These are phyloP conservation scores for Cornus florida DNA, from an alignment of 148 eudicot genomes.

Conservation along the genomic window DNA sequence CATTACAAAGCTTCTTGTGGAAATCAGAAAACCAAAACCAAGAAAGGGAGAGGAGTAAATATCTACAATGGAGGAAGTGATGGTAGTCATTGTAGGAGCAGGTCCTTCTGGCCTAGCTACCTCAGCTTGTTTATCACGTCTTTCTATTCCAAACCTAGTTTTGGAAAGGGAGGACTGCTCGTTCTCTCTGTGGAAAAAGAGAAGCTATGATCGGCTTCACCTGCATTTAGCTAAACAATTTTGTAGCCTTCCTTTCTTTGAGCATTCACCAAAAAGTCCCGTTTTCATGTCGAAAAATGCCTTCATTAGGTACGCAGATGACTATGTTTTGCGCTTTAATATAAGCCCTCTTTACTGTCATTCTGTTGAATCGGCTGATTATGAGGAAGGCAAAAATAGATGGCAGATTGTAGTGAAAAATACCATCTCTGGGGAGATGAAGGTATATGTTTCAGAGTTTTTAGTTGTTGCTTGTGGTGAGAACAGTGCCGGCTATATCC, in stretches of 20 bases:
- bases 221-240: conserved; percentile 52
- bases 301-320: conserved; percentile 44
- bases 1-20: no score
- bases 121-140: conserved; percentile 28
- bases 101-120: conserved; percentile 46
- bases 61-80: conserved; percentile 15
- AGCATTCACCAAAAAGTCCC: conserved; percentile 21
- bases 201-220: conserved; percentile 47
- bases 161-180: conserved; percentile 55
- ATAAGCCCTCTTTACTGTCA: conserved; percentile 32
- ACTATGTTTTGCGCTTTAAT: conserved; percentile 36
- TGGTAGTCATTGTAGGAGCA: conserved; percentile 41
- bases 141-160: conserved; percentile 35
- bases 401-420: conserved; percentile 30
- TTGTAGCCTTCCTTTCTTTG: conserved; percentile 35
- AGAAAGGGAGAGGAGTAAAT: no score
- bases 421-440: neutral
- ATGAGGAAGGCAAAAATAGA: conserved; percentile 16
- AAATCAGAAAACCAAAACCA: no score
- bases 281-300: conserved; percentile 33
- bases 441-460: conserved; percentile 19
- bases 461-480: conserved; percentile 47
- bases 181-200: conserved; percentile 47
- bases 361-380: conserved; percentile 25
- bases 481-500: conserved; percentile 24